These are phyloP conservation scores for Chrysosporium keratinophilum DNA, from an alignment of 2,329 filamentous ascomycete species.

Conservation along the genomic window DNA sequence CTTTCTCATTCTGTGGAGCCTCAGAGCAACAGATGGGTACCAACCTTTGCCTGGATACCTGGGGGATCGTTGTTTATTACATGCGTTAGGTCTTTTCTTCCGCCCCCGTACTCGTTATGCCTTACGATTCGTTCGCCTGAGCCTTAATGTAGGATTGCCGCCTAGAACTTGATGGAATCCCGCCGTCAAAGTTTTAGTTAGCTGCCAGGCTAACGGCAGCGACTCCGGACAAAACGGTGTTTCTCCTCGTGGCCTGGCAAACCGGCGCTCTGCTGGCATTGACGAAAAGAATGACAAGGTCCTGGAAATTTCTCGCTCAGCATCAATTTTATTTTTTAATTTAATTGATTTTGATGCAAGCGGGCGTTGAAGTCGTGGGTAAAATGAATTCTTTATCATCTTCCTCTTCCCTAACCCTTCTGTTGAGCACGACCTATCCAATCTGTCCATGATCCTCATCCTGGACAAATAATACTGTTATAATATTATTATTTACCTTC, in stretches of 20 bases:
- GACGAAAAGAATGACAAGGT: neutral
- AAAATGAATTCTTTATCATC: conserved; percentile 9
- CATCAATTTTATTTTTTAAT: conserved; percentile 10
- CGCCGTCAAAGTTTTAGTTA: conserved; percentile 10
- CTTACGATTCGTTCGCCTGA: conserved; percentile 3
- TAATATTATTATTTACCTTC: conserved; percentile 1
- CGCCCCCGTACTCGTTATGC: conserved; percentile 10
- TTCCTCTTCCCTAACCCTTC: conserved; percentile 2
- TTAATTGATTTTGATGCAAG: conserved; percentile 12
- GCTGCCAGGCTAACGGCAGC: conserved; percentile 13
- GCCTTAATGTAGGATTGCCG: conserved; percentile 10
- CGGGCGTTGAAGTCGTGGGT: neutral
- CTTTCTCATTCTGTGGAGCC: neutral
- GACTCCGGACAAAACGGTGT: conserved; percentile 12
- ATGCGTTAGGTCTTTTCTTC: neutral
- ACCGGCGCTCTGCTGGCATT: neutral
- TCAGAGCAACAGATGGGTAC: neutral
- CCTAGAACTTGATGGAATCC: conserved; percentile 14
- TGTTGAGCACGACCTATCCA: conserved; percentile 8
- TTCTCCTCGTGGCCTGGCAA: conserved; percentile 9
- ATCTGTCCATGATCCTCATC: conserved; percentile 8
- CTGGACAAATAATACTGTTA: conserved; percentile 4
- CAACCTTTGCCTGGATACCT: neutral
- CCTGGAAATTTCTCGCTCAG: conserved; percentile 6
- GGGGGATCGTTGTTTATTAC: conserved; percentile 6